These are phyloP conservation scores for Fraxinus dipetala DNA, from an alignment of 305 asterid genomes.

Conservation along the genomic window DNA sequence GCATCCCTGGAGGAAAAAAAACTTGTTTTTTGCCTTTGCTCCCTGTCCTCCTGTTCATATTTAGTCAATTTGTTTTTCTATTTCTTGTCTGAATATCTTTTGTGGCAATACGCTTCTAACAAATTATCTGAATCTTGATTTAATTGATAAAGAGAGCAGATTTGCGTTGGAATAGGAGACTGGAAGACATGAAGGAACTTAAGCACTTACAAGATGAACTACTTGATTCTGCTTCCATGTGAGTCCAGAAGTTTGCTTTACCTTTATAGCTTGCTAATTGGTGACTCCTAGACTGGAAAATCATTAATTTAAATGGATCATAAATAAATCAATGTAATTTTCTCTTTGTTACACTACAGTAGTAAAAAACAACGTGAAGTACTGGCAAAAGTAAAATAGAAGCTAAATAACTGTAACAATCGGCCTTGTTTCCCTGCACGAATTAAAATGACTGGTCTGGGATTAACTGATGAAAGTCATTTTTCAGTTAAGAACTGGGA, in stretches of 20 bases:
- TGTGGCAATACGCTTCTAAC: not conserved
- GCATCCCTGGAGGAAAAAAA: not conserved
- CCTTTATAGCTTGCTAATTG: constrained; percentile 16
- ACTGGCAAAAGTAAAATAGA: not conserved
- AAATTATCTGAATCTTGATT: constrained; percentile 3
- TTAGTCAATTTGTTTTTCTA: not conserved
- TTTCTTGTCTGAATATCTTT: not conserved
- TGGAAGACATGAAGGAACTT: constrained; percentile 87
- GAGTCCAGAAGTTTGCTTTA: constrained; percentile 26
- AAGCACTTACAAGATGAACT: constrained; percentile 69
- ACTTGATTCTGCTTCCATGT: constrained; percentile 85
- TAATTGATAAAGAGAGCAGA: constrained; percentile 69
- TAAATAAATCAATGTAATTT: not conserved
- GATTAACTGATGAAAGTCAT: not conserved
- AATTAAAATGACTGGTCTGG: not conserved
- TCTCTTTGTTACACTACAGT: not conserved
- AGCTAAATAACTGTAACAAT: not conserved
- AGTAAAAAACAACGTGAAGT: not conserved
- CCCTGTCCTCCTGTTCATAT: not conserved
- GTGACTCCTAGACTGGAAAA: not conserved
- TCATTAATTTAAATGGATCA: not conserved
- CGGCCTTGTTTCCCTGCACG: not conserved
- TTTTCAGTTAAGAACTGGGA: not conserved
- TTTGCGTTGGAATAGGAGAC: constrained; percentile 85
- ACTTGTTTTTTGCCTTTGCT: not conserved